Evolutionary conservation across 2,329 filamentous ascomycete genomes (phyloP).

Genomic region (Monilinia laxa): DNA sequence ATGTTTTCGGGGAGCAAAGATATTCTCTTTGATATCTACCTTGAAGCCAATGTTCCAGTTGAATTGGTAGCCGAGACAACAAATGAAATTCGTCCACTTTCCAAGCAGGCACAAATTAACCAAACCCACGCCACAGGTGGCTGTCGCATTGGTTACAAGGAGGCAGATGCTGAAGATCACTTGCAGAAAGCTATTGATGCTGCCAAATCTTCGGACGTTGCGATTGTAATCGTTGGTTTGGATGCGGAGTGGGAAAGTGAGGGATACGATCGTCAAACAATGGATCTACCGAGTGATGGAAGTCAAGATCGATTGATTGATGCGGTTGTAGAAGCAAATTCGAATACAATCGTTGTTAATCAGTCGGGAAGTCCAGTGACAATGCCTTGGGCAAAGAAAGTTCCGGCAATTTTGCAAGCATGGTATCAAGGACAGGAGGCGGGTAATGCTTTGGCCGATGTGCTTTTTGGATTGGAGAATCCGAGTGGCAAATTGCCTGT

Average conservation of each 20-base stretch:
- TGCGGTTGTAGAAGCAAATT: slow-evolving; percentile 61
- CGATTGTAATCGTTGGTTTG: slow-evolving; percentile 66
- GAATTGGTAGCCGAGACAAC: slow-evolving; percentile 65
- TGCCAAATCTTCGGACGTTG: slow-evolving; percentile 63
- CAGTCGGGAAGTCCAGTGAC: slow-evolving; percentile 67
- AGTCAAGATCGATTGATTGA: slow-evolving; percentile 63
- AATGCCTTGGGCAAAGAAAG: slow-evolving; percentile 67
- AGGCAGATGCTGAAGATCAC: slow-evolving; percentile 59
- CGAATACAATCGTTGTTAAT: slow-evolving; percentile 66
- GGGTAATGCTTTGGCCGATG: slow-evolving; percentile 66
- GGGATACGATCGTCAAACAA: slow-evolving; percentile 64
- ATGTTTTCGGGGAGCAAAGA: slow-evolving; percentile 70
- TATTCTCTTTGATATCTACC: slow-evolving; percentile 58
- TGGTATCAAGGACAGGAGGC: slow-evolving; percentile 72
- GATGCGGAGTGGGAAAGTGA: slow-evolving; percentile 77
- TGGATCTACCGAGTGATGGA: slow-evolving; percentile 57
- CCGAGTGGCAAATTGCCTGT: slow-evolving; percentile 66
- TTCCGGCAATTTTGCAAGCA: slow-evolving; percentile 66
- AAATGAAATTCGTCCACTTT: slow-evolving; percentile 61
- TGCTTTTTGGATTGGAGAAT: slow-evolving; percentile 61
- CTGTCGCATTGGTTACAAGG: slow-evolving; percentile 69
- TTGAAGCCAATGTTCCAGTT: slow-evolving; percentile 58
- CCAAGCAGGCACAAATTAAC: slow-evolving; percentile 57
- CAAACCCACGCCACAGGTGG: slow-evolving; percentile 65
- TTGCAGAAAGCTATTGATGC: slow-evolving; percentile 64